Evolutionary conservation across 352 stramenopile genomes (phyloP).

Genomic region (Phytophthora hybrid): DNA sequence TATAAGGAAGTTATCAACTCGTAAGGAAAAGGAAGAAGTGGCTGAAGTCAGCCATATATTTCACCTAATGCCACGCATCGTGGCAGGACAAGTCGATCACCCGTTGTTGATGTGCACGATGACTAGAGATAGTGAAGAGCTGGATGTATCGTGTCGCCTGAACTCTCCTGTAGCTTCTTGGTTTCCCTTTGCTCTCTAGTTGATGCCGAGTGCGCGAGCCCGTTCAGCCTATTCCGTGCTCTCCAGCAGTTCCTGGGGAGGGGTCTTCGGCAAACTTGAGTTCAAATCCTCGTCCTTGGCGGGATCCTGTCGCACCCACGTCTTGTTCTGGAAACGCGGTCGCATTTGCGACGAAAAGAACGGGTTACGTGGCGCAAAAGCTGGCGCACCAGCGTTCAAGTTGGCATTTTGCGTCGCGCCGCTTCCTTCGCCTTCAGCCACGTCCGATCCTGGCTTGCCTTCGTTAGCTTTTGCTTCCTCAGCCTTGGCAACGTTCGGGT

Average conservation of each 20-base stretch:
- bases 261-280: slow-evolving; percentile 79
- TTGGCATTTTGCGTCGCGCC: slow-evolving; percentile 15
- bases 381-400: slow-evolving; percentile 45
- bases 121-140: not conserved
- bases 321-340: slow-evolving; percentile 90
- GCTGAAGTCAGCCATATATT: slow-evolving; percentile 28
- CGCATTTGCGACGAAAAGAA: slow-evolving; percentile 80
- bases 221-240: slow-evolving; percentile 34
- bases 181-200: slow-evolving; percentile 17
- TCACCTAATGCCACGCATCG: slow-evolving; percentile 16
- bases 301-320: slow-evolving; percentile 80
- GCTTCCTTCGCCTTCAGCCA: slow-evolving; percentile 19
- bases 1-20: slow-evolving; percentile 18
- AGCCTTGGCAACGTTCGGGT: slow-evolving; percentile 75
- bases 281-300: slow-evolving; percentile 79
- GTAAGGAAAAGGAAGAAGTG: slow-evolving; percentile 15
- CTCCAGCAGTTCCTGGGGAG: slow-evolving; percentile 63
- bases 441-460: slow-evolving; percentile 33
- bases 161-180: not conserved
- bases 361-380: slow-evolving; percentile 69
- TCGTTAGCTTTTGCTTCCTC: slow-evolving; percentile 47
- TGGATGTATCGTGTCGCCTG: not conserved
- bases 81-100: not conserved
- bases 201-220: slow-evolving; percentile 2
- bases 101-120: not conserved